Base-by-base conservation (phyloP, 345 rosid species). In the Firmiana major region DNA sequence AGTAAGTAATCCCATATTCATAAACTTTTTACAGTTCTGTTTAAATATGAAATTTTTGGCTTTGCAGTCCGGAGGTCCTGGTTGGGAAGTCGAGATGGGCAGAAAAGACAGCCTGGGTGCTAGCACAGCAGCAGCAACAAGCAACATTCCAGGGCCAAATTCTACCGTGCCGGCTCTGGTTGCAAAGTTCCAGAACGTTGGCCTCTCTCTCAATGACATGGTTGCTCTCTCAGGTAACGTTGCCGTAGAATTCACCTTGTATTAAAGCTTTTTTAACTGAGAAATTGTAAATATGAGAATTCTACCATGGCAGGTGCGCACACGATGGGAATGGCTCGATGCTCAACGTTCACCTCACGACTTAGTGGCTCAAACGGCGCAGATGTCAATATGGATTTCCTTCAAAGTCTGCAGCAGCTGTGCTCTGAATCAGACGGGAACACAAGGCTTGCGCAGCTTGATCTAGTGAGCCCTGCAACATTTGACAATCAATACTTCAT, bases 401-500 rank as follows among this genome's bases (percentile, higher is more conserved):
- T 93, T 6, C 90, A 86, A 79, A 84, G 88, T 0, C 88, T 91
- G 36, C 92, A 88, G 73, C 97, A 86, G 75, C 78, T 88, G 6
- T 90, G 98, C 81, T 85, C 92, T 0, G 79, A 40, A 2, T 73
- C 82, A 0, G 75, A 64, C 24, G 67, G 79, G 36, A 24, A 79
- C 72, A 49, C 85, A 6, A 84, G 77, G 2, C 75, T 88, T 11
- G 92, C 93, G 6, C 88, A 85, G 6, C 98, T 90, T 0, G 98
- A 93, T 84, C 75, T 88, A 36, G 93, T 80, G 11, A 93, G 94
- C 0, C 98, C 97, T 0, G 86, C 89, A 7, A 91, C 93, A 0
- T 94, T 94, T 16, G 98, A 94, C 80, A 94, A 89, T 75, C 98
- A 91, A 72, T 94, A 94, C 85, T 91, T 83, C 48, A 70, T 88